phyloP scores from a whole-genome alignment of 1,139 yeast genomes.

The Saccharomyces pastorianus region DNA sequence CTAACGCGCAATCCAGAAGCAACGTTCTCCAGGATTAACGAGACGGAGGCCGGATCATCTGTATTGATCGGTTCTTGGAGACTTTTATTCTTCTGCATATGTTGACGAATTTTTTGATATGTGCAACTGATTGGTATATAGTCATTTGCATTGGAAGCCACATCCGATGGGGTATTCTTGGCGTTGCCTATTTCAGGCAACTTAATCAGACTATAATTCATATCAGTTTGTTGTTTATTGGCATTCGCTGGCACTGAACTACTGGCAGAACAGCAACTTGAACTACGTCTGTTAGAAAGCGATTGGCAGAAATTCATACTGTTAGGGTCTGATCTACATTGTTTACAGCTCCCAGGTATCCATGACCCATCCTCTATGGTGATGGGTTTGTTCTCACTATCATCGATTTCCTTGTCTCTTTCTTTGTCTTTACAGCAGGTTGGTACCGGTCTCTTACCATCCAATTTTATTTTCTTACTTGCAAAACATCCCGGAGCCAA shows the following conservation, averaged over 20 bases:
- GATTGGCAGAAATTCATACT: slow-evolving; percentile 11
- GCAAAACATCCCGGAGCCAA: background rate
- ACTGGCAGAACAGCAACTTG: background rate
- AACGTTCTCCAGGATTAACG: slow-evolving; percentile 4
- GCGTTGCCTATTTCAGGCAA: background rate
- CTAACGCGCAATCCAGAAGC: slow-evolving; percentile 7
- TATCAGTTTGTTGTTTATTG: slow-evolving; percentile 1
- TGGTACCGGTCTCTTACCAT: background rate
- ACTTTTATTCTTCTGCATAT: slow-evolving; percentile 7
- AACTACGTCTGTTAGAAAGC: slow-evolving; percentile 3
- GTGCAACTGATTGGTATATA: slow-evolving; percentile 12
- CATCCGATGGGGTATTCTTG: background rate
- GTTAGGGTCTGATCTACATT: slow-evolving; percentile 39
- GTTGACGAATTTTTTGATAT: slow-evolving; percentile 13
- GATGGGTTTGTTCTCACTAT: background rate
- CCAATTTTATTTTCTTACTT: background rate
- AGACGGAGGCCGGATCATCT: slow-evolving; percentile 1
- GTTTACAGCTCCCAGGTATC: slow-evolving; percentile 84
- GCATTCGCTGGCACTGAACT: background rate
- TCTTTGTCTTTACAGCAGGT: background rate
- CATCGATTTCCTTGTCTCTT: background rate
- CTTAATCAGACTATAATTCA: background rate
- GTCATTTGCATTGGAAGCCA: background rate
- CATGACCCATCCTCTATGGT: slow-evolving; percentile 24
- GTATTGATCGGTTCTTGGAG: background rate